Conservation (phyloP, 169 alveolate species). For the Eimeria sp. region DNA sequence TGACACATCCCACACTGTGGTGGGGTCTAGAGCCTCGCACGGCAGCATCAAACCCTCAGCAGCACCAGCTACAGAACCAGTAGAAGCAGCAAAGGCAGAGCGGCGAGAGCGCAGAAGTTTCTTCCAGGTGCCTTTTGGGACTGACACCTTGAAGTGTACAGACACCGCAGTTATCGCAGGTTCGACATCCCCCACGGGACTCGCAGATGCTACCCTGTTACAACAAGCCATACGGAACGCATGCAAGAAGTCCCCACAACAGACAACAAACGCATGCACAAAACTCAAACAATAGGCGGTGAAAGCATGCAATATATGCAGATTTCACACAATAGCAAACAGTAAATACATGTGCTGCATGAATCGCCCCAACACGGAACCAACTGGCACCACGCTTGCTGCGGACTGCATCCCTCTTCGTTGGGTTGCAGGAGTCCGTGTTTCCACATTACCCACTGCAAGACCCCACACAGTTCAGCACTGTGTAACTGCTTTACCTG, state of each 20-base stretch:
- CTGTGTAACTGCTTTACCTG: too few relatives aligned
- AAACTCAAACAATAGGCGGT: too few relatives aligned
- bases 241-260: not conserved
- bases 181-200: not conserved
- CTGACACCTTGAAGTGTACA: not conserved
- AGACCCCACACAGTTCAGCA: too few relatives aligned
- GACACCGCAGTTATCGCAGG: slow-evolving; percentile 4
- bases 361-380: too few relatives aligned
- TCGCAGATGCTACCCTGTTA: not conserved
- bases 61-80: not conserved
- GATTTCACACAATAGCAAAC: too few relatives aligned
- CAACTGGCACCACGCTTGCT: too few relatives aligned
- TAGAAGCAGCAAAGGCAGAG: not conserved
- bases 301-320: too few relatives aligned
- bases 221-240: not conserved
- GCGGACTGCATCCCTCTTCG: too few relatives aligned
- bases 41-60: not conserved
- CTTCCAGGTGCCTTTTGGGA: not conserved
- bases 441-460: too few relatives aligned
- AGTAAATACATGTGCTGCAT: too few relatives aligned
- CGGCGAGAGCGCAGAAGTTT: not conserved
- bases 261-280: not conserved
- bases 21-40: not conserved
- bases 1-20: not conserved
- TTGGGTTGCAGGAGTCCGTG: too few relatives aligned